Evolutionary conservation across 148 eudicot genomes (phyloP), one percentile per base, ranked within the genome.

Genomic region (Talinum fruticosum): DNA sequence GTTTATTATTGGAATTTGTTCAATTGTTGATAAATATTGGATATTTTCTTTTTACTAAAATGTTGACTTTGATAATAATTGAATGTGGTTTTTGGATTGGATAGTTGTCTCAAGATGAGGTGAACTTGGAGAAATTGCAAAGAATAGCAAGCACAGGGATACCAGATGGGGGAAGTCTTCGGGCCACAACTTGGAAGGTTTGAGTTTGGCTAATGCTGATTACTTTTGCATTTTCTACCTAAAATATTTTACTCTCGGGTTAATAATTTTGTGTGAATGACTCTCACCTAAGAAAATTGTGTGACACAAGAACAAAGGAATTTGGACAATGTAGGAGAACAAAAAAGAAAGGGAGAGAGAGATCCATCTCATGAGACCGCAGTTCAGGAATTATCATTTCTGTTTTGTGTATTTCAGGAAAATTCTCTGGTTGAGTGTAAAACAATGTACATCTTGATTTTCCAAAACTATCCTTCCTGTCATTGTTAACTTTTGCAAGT

Each of bases 131-230:
- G 75, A 88, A 87, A 76, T 68, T 90, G 82, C 91, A 88, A 84
- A 77, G 83, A 59, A 82, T 90, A 37, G 90, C 93, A 70, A 85
- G 82, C 34, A 82, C 83, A 15, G 90, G 93, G 74, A 75, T 90
- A 67, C 93, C 91, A 8, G 83, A 81, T 67, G 90, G 85, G 18
- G 91, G 90, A 74, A 81, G 83, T 34, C 70, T 85, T 74, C 86
- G 93, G 15, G 87, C 93, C 51, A 84, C 89, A 13, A 78, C 86
- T 75, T 90, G 93, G 93, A 90, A 90, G 93, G 91, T 90, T 53
- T 49, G 82, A 16, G 35, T 51, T 57, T 35, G 33, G 30, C 16
- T 7, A 36, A 45, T 61, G 49, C 19, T 69, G 6, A 38, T 72
- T 28, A 8, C 41, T 5, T 65, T 62, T 33, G n/a, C n/a, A 6